These are phyloP conservation scores for Botrytis porri DNA, from an alignment of 2,329 filamentous ascomycete species.

Conservation along the genomic window DNA sequence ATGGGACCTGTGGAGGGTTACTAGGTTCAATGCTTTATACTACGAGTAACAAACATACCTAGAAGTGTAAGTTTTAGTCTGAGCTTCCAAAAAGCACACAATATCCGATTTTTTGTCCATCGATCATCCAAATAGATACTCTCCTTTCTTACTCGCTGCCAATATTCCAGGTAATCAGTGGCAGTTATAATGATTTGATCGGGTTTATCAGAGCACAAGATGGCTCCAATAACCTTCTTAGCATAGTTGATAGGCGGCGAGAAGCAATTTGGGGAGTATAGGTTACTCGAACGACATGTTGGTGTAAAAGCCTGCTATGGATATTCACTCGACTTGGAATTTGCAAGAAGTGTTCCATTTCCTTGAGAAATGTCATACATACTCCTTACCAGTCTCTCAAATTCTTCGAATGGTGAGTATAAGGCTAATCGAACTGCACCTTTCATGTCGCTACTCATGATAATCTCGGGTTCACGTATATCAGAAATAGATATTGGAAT, in stretches of 20 bases:
- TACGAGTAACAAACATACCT: background rate
- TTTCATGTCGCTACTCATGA: background rate
- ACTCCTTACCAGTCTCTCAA: background rate
- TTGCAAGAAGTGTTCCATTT: slow-evolving; percentile 2
- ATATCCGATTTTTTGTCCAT: background rate
- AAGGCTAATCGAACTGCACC: background rate
- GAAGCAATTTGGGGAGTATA: slow-evolving; percentile 4
- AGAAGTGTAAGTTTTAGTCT: background rate
- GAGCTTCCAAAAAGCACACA: background rate
- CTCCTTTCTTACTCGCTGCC: background rate
- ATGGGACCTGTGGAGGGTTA: background rate
- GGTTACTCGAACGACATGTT: background rate
- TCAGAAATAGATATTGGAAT: background rate
- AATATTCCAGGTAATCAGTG: background rate
- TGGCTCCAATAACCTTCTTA: slow-evolving; percentile 6
- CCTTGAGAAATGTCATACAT: background rate
- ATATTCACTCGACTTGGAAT: slow-evolving; percentile 5
- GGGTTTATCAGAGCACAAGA: background rate
- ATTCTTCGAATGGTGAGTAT: background rate
- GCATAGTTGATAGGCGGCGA: background rate
- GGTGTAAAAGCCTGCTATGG: background rate
- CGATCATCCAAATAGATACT: background rate
- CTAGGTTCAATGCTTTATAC: background rate
- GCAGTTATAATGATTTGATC: background rate
- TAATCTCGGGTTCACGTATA: background rate